phyloP scores from a whole-genome alignment of 2,329 filamentous ascomycete species.

The Xylariaceae sp. region DNA sequence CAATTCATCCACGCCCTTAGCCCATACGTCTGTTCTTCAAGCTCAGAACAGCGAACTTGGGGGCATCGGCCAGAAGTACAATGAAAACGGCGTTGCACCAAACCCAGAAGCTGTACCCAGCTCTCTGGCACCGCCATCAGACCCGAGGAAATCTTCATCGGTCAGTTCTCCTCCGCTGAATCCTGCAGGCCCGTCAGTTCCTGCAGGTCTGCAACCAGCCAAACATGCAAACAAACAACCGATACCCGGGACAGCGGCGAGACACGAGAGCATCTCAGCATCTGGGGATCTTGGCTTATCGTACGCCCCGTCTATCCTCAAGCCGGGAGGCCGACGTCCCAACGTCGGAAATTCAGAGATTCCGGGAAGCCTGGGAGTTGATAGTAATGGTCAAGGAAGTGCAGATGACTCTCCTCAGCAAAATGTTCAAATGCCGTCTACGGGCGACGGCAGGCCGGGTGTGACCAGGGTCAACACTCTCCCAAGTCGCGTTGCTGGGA shows the following conservation, averaged over 20 bases:
- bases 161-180: not conserved
- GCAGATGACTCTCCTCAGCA: constrained; percentile 2
- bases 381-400: not conserved
- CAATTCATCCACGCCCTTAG: constrained; percentile 14
- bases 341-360: constrained; percentile 3
- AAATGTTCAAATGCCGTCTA: not conserved
- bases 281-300: constrained; percentile 5
- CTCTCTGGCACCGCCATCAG: constrained; percentile 17
- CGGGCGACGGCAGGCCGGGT: constrained; percentile 8
- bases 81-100: constrained; percentile 7
- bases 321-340: constrained; percentile 15
- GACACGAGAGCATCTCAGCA: constrained; percentile 19
- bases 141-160: constrained; percentile 11
- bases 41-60: constrained; percentile 26
- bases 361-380: not conserved
- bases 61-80: constrained; percentile 18
- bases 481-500: constrained; percentile 10
- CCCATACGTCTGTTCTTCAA: constrained; percentile 23
- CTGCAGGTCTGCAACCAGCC: constrained; percentile 16
- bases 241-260: constrained; percentile 18
- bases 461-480: constrained; percentile 20
- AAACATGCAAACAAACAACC: constrained; percentile 7
- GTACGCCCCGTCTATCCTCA: constrained; percentile 15
- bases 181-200: constrained; percentile 10
- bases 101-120: constrained; percentile 11